Evolutionary conservation across 257 asterid species (phyloP), one percentile per base, ranked within the genome.

Genomic region (Voacanga thouarsii): DNA sequence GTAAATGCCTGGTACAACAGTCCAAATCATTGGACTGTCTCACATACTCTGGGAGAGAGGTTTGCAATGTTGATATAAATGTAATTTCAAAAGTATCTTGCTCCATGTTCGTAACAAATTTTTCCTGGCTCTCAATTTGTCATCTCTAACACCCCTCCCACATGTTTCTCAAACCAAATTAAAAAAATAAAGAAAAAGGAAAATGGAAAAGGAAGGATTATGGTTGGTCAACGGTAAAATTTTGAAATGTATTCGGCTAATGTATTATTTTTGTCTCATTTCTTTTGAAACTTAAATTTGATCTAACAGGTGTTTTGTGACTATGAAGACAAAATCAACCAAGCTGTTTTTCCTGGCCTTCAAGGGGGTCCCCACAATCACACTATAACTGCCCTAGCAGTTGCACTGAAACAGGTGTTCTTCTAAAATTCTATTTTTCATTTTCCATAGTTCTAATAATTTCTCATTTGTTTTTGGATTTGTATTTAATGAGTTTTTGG

Each of bases 311-410:
- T 66, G 37, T 78, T 87, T 91, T 93, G 90, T 75, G 99, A 96
- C 81, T 89, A 81, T 80, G 99, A 89, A 84, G 99, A 96, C 86
- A 96, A 85, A 87, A 93, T 96, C 79, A 96, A 96, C 82, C 97
- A 90, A 81, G 99, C 99, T 19, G 99, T 96, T 78, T 96, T 96
- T 86, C 99, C 99, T 55, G 99, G 99, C 71, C 97, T 93, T 83
- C 99, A 96, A 88, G 99, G 99, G 77, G 99, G 99, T 76, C 99
- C 99, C 10, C 99, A 96, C 89, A 96, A 96, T 81, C 99, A 96
- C 84, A 96, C 99, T 23, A 96, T 93, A 67, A 88, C 97, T 80
- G 98, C 91, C 78, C 86, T 96, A 78, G 99, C 99, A 5, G 99
- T 93, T 66, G 99, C 99, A 37, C 79, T 96, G 82, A 96, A 91